phyloP scores from a whole-genome alignment of 495 filamentous ascomycete genomes.

The Parmelia sp. region DNA sequence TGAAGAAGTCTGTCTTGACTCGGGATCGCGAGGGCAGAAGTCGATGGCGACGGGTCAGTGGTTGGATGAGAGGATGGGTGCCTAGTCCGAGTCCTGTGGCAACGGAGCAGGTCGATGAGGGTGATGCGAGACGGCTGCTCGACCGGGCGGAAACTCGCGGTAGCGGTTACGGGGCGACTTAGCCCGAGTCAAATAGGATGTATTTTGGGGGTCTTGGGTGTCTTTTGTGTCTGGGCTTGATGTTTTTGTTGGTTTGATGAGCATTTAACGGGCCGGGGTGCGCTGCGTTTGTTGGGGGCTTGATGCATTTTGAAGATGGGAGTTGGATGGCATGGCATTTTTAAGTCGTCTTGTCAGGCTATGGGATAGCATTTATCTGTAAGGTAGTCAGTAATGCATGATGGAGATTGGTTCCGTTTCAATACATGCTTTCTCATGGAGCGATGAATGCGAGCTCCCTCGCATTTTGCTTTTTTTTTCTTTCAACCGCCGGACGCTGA shows the following conservation, averaged over 20 bases:
- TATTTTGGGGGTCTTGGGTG: not conserved
- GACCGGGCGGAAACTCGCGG: slow-evolving; percentile 4
- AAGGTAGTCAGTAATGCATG: too few relatives aligned
- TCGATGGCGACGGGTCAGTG: slow-evolving; percentile 51
- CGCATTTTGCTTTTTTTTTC: too few relatives aligned
- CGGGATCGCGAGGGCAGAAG: slow-evolving; percentile 37
- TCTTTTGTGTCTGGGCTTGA: not conserved
- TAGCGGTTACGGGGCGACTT: slow-evolving; percentile 14
- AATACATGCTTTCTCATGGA: too few relatives aligned
- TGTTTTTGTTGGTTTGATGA: not conserved
- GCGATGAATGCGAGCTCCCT: too few relatives aligned
- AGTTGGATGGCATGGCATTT: too few relatives aligned
- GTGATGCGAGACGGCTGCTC: slow-evolving; percentile 17
- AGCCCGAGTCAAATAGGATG: not conserved
- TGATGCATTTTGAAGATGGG: too few relatives aligned
- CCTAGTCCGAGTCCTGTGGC: slow-evolving; percentile 31
- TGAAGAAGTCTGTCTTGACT: slow-evolving; percentile 33
- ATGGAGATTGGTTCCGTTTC: too few relatives aligned
- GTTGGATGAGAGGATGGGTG: slow-evolving; percentile 68
- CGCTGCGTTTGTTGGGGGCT: too few relatives aligned
- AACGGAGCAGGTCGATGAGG: slow-evolving; percentile 3
- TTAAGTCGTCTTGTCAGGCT: too few relatives aligned
- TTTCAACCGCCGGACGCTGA: too few relatives aligned
- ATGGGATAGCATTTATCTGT: too few relatives aligned
- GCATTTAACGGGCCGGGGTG: too few relatives aligned